Evolutionary conservation across 1,284 basidiomycete genomes (phyloP).

Genomic region (Cutaneotrichosporon sp.): DNA sequence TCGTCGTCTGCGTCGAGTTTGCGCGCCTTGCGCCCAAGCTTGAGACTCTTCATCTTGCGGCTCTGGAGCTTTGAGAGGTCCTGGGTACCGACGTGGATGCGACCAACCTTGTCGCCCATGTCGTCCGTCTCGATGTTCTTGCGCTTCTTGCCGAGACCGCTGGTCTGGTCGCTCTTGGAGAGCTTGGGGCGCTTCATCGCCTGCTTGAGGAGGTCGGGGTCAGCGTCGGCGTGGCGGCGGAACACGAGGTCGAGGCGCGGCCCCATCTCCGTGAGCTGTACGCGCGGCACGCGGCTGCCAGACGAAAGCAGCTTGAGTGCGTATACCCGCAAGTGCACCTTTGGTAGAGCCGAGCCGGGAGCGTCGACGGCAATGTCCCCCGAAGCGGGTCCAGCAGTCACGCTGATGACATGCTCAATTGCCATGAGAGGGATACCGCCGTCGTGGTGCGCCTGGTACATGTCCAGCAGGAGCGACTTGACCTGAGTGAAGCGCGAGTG

Average conservation of each 20-base stretch:
- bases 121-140: constrained; percentile 96
- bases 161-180: constrained; percentile 76
- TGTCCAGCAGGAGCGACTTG: constrained; percentile 82
- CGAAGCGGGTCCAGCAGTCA: constrained; percentile 63
- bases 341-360: constrained; percentile 54
- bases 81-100: constrained; percentile 84
- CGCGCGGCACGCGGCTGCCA: constrained; percentile 66
- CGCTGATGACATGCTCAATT: constrained; percentile 85
- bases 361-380: constrained; percentile 47
- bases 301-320: constrained; percentile 69
- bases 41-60: constrained; percentile 50
- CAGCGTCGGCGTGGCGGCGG: constrained; percentile 67
- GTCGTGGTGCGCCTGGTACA: constrained; percentile 80
- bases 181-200: constrained; percentile 81
- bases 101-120: constrained; percentile 92
- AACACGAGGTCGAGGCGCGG: constrained; percentile 81
- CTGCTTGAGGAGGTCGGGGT: constrained; percentile 70
- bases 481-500: constrained; percentile 86
- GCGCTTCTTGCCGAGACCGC: constrained; percentile 82
- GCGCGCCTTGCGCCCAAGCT: constrained; percentile 28
- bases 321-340: constrained; percentile 84
- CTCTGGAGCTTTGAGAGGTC: constrained; percentile 76
- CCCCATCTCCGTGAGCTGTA: constrained; percentile 83
- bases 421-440: constrained; percentile 78
- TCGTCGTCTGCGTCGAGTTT: constrained; percentile 20